phyloP scores from a whole-genome alignment of 805 yeast genomes.

The Candida nonsorbophila region DNA sequence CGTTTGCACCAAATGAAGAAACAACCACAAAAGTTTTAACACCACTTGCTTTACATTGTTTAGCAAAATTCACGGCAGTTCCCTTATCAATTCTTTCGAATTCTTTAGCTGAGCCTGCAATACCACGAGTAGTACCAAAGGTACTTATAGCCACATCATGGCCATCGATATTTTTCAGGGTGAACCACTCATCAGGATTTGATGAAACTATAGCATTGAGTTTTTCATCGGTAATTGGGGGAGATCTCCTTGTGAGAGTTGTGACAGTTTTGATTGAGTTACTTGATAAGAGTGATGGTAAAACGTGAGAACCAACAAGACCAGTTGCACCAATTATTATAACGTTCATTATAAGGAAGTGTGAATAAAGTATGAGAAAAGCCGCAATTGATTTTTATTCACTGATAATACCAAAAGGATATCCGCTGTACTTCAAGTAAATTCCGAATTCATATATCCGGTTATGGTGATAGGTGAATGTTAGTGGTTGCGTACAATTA shows the following conservation, averaged over 20 bases:
- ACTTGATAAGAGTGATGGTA: conserved; percentile 39
- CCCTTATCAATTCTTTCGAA: conserved; percentile 74
- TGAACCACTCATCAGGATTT: conserved; percentile 49
- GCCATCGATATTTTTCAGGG: conserved; percentile 21
- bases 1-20: conserved; percentile 60
- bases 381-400: no score
- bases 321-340: conserved; percentile 70
- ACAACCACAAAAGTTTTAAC: conserved; percentile 63
- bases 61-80: conserved; percentile 61
- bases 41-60: conserved; percentile 68
- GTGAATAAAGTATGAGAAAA: no score
- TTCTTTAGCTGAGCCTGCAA: conserved; percentile 69
- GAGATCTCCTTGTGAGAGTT: conserved; percentile 50
- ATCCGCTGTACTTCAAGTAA: no score
- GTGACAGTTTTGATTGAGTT: conserved; percentile 32
- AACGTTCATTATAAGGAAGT: conserved; percentile 13
- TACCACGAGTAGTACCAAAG: conserved; percentile 70
- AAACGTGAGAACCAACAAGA: conserved; percentile 57
- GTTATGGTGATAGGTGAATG: no score
- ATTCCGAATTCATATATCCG: no score
- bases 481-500: no score
- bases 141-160: conserved; percentile 52
- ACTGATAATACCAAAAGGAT: no score
- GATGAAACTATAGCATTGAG: conserved; percentile 36
- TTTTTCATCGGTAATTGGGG: conserved; percentile 22